Evolutionary conservation across 2,329 filamentous ascomycete genomes (phyloP).

Genomic region (Plectosphaerella sp.): DNA sequence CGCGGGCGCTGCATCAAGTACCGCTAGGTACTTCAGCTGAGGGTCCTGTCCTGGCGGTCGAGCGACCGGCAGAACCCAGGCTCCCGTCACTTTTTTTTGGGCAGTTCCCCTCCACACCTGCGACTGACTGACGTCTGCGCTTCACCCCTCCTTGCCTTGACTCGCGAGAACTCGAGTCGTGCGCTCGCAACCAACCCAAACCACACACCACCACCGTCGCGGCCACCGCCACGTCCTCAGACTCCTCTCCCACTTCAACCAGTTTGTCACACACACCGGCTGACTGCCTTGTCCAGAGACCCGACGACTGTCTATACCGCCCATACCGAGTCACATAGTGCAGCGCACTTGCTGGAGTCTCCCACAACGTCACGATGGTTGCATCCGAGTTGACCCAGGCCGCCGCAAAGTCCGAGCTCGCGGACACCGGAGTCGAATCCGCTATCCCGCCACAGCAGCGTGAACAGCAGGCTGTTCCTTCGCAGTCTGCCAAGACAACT

Average conservation of each 20-base stretch:
- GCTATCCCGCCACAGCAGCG: slow-evolving; percentile 26
- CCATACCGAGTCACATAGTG: neutral
- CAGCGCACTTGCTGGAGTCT: neutral
- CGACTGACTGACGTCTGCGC: no score
- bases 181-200: neutral
- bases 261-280: neutral
- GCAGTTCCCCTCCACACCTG: no score
- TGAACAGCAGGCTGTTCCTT: slow-evolving; percentile 11
- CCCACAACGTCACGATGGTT: slow-evolving; percentile 20
- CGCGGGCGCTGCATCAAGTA: no score
- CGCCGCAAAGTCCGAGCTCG: slow-evolving; percentile 7
- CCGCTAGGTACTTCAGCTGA: no score
- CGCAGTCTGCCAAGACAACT: slow-evolving; percentile 11
- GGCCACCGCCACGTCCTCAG: slow-evolving; percentile 3
- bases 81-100: no score
- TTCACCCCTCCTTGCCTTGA: neutral
- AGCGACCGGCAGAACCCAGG: no score
- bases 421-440: neutral
- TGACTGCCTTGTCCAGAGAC: neutral
- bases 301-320: neutral
- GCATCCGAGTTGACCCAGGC: slow-evolving; percentile 27
- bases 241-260: neutral
- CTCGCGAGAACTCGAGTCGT: neutral
- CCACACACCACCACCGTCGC: slow-evolving; percentile 2
- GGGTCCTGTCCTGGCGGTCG: no score